Conservation (phyloP, 306 rosid genomes). For the Spatholobus suberectus region DNA sequence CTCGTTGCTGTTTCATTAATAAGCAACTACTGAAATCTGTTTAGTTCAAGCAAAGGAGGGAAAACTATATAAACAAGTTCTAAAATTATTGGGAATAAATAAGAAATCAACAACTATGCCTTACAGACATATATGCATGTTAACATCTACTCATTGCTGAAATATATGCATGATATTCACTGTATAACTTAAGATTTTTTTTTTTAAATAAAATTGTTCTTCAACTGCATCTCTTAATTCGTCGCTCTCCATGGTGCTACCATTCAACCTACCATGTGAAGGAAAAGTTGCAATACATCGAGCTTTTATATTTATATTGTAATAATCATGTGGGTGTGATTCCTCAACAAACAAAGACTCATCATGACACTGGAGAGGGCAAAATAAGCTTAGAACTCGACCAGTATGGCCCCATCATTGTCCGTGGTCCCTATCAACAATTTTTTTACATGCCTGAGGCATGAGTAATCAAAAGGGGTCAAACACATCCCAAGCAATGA, state of each 20-base stretch:
- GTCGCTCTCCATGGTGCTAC: not conserved
- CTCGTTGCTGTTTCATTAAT: no score
- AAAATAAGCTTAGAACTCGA: constrained; percentile 28
- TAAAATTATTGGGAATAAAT: no score
- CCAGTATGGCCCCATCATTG: constrained; percentile 17
- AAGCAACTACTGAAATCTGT: not conserved
- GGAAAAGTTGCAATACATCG: not conserved
- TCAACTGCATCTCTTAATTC: not conserved
- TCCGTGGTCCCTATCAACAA: not conserved
- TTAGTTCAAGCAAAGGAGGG: not conserved
- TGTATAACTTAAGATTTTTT: not conserved
- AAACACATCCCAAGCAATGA: constrained; percentile 39
- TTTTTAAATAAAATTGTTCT: not conserved
- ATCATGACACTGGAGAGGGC: constrained; percentile 28
- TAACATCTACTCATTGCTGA: not conserved
- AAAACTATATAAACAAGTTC: not conserved
- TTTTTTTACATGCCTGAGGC: constrained; percentile 5
- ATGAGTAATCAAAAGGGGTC: constrained; percentile 3
- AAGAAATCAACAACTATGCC: not conserved
- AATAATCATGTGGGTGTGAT: constrained; percentile 33
- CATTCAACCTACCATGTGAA: constrained; percentile 24
- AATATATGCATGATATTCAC: not conserved
- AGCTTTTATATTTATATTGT: constrained; percentile 13
- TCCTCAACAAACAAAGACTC: constrained; percentile 17
- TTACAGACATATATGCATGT: not conserved